phyloP scores from a whole-genome alignment of 2,329 filamentous ascomycete genomes.

The Calonectria ilicicola region DNA sequence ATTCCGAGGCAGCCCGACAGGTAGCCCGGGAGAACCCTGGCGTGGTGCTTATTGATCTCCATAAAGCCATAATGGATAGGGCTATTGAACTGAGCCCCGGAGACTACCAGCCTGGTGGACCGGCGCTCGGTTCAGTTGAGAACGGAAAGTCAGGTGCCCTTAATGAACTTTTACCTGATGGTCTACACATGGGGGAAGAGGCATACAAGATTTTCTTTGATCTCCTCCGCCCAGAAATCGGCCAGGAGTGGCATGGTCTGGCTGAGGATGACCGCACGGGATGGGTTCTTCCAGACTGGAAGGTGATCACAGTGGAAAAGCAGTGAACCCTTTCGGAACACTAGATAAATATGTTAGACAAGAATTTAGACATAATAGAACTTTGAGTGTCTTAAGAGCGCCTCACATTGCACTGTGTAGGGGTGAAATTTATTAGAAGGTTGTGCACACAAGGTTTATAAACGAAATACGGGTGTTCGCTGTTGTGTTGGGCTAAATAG shows the following conservation, averaged over 20 bases:
- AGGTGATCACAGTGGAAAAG: conserved; percentile 30
- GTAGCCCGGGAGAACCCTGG: conserved; percentile 77
- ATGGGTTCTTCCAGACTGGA: conserved; percentile 65
- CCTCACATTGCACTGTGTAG: background rate
- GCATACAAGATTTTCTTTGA: conserved; percentile 66
- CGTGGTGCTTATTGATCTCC: conserved; percentile 82
- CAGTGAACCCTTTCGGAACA: background rate
- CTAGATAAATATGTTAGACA: background rate
- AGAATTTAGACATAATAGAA: background rate
- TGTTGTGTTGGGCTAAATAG: no score
- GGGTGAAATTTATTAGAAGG: no score
- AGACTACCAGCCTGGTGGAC: conserved; percentile 65
- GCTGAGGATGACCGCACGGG: conserved; percentile 51
- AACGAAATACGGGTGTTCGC: no score
- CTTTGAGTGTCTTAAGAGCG: background rate
- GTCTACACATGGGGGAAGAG: conserved; percentile 67
- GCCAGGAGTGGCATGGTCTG: conserved; percentile 54
- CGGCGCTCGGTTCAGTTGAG: conserved; percentile 62
- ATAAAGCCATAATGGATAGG: conserved; percentile 80
- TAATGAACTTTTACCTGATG: conserved; percentile 66
- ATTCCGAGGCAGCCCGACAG: conserved; percentile 71
- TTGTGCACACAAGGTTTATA: no score
- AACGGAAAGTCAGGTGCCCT: conserved; percentile 64
- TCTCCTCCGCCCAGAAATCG: conserved; percentile 60
- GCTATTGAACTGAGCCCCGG: conserved; percentile 68